Conservation (phyloP, 2,329 filamentous ascomycete species). For the Colletotrichum acutatum region DNA sequence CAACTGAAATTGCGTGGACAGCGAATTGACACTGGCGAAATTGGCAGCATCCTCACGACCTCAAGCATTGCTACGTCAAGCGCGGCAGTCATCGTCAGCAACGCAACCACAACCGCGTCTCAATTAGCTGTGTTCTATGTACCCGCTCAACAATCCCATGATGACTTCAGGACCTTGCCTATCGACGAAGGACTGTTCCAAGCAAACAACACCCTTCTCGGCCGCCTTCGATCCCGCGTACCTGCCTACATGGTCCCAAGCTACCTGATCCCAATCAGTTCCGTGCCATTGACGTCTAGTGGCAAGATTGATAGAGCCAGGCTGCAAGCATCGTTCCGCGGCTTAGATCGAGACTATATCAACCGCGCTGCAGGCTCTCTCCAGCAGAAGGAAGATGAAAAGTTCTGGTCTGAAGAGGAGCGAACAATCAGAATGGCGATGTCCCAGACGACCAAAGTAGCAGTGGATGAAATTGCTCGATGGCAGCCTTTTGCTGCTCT, state of each 20-base stretch:
- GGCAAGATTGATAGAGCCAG: slow-evolving; percentile 76
- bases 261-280: slow-evolving; percentile 75
- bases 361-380: slow-evolving; percentile 46
- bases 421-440: slow-evolving; percentile 64
- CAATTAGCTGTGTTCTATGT: slow-evolving; percentile 79
- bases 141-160: slow-evolving; percentile 43
- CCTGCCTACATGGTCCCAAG: slow-evolving; percentile 85
- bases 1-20: slow-evolving; percentile 87
- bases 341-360: slow-evolving; percentile 58
- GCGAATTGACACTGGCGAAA: slow-evolving; percentile 81
- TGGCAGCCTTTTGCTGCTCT: slow-evolving; percentile 81
- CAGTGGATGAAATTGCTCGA: slow-evolving; percentile 60
- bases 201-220: slow-evolving; percentile 61
- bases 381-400: slow-evolving; percentile 44
- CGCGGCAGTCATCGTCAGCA: slow-evolving; percentile 68
- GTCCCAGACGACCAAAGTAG: slow-evolving; percentile 58
- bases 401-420: slow-evolving; percentile 66
- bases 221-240: slow-evolving; percentile 64
- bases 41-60: slow-evolving; percentile 71
- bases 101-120: slow-evolving; percentile 50
- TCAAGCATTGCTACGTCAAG: slow-evolving; percentile 67
- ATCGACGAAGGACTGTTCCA: slow-evolving; percentile 49
- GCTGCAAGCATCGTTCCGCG: slow-evolving; percentile 60
- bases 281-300: slow-evolving; percentile 77
- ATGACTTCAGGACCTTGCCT: slow-evolving; percentile 40